Conservation (phyloP, 2,329 filamentous ascomycete genomes). For the Parastagonospora nodorum region DNA sequence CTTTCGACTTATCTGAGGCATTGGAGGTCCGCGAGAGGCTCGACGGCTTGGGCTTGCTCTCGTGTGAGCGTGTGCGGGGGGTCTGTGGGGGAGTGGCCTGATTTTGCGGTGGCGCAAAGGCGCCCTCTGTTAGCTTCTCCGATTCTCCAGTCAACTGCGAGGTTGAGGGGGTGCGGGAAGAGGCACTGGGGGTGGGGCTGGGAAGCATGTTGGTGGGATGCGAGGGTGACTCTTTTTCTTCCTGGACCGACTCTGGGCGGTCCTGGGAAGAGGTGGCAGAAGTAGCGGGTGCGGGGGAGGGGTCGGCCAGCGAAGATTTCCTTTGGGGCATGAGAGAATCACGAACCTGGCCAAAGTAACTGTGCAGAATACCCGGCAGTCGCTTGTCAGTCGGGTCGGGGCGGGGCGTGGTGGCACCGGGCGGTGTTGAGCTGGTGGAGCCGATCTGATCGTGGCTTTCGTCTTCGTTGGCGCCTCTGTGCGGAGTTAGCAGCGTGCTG, state of each 20-base stretch:
- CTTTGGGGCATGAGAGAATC: conserved; percentile 58
- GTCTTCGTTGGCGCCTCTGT: conserved; percentile 63
- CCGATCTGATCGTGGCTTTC: conserved; percentile 78
- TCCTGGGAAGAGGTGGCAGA: conserved; percentile 21
- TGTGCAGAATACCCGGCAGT: conserved; percentile 89
- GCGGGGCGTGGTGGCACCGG: conserved; percentile 88
- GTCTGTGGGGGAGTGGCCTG: conserved; percentile 95
- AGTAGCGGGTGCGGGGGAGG: conserved; percentile 44
- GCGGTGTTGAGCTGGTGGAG: conserved; percentile 81
- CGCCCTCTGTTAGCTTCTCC: conserved; percentile 87
- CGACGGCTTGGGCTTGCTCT: conserved; percentile 51
- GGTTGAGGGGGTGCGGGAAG: conserved; percentile 54
- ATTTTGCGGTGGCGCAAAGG: conserved; percentile 61
- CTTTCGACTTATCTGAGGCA: conserved; percentile 50
- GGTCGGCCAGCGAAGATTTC: conserved; percentile 46
- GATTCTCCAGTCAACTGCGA: conserved; percentile 71
- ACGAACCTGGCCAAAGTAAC: conserved; percentile 99
- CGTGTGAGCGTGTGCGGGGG: conserved; percentile 80
- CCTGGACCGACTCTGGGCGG: conserved; percentile 14
- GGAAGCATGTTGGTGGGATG: conserved; percentile 59
- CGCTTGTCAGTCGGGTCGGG: conserved; percentile 95
- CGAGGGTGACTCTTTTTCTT: conserved; percentile 26
- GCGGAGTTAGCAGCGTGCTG: conserved; percentile 43
- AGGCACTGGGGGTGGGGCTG: conserved; percentile 54
- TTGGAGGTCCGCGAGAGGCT: conserved; percentile 58